Evolutionary conservation across 2,329 filamentous ascomycete species (phyloP), one percentile per base, ranked within the genome.

Genomic region (Clarireedia hainanense): DNA sequence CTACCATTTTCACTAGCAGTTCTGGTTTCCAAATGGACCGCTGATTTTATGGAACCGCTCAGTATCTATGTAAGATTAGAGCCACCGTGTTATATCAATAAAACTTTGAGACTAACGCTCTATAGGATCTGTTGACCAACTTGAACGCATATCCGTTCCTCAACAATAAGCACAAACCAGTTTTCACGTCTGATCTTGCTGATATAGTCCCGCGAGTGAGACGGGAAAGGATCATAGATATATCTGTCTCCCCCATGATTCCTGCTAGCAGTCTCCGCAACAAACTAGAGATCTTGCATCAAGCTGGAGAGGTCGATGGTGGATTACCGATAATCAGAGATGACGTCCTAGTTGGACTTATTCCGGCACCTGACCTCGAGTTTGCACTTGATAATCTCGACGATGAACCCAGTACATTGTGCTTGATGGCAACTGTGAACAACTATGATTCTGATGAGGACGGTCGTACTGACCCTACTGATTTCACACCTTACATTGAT

Each of bases 111-210:
- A 54, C 64, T 69, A 52, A 71, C 52, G 14, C 6, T 37, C 3
- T 34, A 6, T 64, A 88, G 83, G 94, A 97, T 68, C 80, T 97
- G 10, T 77, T 97, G 17, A 97, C 91, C 0, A 91, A 94, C 68
- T 92, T 99, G 87, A 97, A 99, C 71, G 88, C 89, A 2, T 99
- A 97, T 63, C 94, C 94, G 0, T 96, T 95, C 74, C 80, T 99
- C n/a, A 91, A 96, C 72, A 95, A 95, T 73, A 97, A 96, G 70
- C 83, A 91, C 59, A 91, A 95, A 63, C 91, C 92, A 1, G 78
- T 95, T 17, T 96, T 96, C 70, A 95, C 91, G 0, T 86, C 88
- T 0, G 88, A 95, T 54, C 79, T 99, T 0, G 88, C 85, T 14
- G 92, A 96, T 60, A 94, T 99, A 55, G 86, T 92, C 0, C 84